These are phyloP conservation scores for Vitis hybrid DNA, from an alignment of 177 flowering plant species.

Conservation along the genomic window DNA sequence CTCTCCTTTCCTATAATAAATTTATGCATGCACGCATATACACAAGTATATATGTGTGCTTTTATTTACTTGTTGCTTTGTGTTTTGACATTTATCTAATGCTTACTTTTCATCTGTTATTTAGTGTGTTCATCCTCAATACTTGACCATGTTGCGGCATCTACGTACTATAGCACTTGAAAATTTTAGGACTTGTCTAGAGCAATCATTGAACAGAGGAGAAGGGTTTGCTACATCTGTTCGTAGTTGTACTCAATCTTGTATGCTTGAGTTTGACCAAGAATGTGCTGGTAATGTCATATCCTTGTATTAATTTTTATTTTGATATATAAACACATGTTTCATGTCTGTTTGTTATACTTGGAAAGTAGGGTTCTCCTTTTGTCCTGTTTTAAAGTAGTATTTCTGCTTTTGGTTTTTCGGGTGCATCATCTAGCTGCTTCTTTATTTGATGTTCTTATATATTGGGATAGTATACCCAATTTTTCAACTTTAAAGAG, in stretches of 20 bases:
- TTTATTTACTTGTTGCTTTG: not conserved
- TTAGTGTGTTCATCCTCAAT: constrained; percentile 43
- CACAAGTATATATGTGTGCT: not conserved
- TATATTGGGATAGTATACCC: too few relatives aligned
- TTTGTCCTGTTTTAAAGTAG: too few relatives aligned
- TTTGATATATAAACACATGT: not conserved
- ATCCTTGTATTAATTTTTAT: not conserved
- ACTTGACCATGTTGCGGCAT: constrained; percentile 37
- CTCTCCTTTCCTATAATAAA: not conserved
- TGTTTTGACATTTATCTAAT: not conserved
- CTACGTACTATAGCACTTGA: constrained; percentile 30
- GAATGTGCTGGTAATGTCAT: constrained; percentile 35
- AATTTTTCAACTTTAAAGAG: too few relatives aligned
- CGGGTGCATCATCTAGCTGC: too few relatives aligned
- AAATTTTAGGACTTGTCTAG: constrained; percentile 31
- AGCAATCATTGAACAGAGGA: constrained; percentile 26
- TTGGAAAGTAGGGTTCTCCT: not conserved
- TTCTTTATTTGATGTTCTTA: too few relatives aligned
- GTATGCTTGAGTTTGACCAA: constrained; percentile 35
- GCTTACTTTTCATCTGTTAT: not conserved
- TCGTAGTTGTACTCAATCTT: constrained; percentile 22
- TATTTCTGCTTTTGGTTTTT: too few relatives aligned
- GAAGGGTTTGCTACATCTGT: constrained; percentile 49
- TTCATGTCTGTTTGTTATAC: not conserved
- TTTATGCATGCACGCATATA: too few relatives aligned